Evolutionary conservation across 805 yeast species (phyloP).

Genomic region (Schizosaccharomyces pombe): DNA sequence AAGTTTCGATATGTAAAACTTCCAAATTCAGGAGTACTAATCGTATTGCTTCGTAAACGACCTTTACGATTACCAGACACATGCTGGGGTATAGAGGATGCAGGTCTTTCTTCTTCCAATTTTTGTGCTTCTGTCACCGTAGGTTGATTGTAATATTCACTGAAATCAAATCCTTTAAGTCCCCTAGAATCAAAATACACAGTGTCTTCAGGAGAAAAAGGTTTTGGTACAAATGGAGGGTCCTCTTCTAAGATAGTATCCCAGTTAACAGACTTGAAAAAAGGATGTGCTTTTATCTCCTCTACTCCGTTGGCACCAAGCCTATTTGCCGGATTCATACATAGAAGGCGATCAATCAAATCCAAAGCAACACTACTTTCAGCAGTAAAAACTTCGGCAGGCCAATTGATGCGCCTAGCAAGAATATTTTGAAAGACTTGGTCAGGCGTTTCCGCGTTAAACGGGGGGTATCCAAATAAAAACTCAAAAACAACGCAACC

Average conservation of each 20-base stretch:
- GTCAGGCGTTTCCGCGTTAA: conserved; percentile 60
- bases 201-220: background rate
- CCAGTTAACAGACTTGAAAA: background rate
- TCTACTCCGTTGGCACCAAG: background rate
- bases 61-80: background rate
- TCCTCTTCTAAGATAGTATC: background rate
- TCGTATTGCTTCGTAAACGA: background rate
- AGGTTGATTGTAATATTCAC: background rate
- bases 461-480: conserved; percentile 82
- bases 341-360: conserved; percentile 38
- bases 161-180: conserved; percentile 18
- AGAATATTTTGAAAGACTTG: conserved; percentile 58
- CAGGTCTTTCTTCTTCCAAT: background rate
- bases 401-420: conserved; percentile 63
- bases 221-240: background rate
- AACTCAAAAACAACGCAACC: conserved; percentile 91
- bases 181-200: conserved; percentile 26
- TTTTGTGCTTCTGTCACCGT: background rate
- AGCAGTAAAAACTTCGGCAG: conserved; percentile 43
- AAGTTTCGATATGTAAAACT: conserved; percentile 74
- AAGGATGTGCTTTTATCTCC: conserved; percentile 1
- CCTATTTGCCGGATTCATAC: conserved; percentile 29
- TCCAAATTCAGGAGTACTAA: conserved; percentile 38
- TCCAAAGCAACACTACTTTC: conserved; percentile 56
- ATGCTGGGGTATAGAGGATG: background rate